phyloP scores from a whole-genome alignment of 148 eudicot species.

The Amaranthus hypochondriacus region DNA sequence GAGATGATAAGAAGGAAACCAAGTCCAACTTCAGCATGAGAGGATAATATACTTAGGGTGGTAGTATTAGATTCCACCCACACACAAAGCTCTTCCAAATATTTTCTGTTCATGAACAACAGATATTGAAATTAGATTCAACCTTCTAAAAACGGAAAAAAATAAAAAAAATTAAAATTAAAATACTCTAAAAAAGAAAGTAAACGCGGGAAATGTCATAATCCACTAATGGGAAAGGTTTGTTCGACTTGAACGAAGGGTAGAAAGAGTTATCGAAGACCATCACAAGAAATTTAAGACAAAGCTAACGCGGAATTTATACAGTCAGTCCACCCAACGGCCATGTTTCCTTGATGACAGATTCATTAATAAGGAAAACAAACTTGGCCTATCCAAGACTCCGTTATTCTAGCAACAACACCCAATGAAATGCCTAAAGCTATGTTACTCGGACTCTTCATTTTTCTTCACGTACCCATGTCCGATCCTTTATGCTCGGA shows the following conservation, averaged over 20 bases:
- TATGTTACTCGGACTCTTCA: too few relatives aligned
- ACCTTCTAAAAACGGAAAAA: too few relatives aligned
- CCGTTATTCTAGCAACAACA: background rate
- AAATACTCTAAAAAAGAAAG: background rate
- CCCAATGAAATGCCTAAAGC: background rate
- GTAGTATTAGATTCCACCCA: constrained; percentile 95
- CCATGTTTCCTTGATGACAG: background rate
- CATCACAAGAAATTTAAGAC: background rate
- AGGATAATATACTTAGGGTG: constrained; percentile 85
- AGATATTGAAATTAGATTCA: background rate
- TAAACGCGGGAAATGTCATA: background rate
- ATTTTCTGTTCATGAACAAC: constrained; percentile 56
- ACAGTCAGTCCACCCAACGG: background rate
- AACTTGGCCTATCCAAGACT: background rate
- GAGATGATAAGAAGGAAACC: constrained; percentile 83
- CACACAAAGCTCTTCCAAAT: constrained; percentile 85
- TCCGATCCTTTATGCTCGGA: too few relatives aligned
- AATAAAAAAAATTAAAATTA: too few relatives aligned
- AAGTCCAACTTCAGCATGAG: constrained; percentile 90
- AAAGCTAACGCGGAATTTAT: background rate
- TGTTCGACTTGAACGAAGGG: background rate
- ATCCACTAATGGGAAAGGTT: background rate
- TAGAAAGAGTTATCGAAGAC: background rate
- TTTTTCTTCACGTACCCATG: too few relatives aligned
- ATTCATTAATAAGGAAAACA: background rate